Conservation (phyloP, 371 early-diverging fungal species). For the Mucor plumbeus region DNA sequence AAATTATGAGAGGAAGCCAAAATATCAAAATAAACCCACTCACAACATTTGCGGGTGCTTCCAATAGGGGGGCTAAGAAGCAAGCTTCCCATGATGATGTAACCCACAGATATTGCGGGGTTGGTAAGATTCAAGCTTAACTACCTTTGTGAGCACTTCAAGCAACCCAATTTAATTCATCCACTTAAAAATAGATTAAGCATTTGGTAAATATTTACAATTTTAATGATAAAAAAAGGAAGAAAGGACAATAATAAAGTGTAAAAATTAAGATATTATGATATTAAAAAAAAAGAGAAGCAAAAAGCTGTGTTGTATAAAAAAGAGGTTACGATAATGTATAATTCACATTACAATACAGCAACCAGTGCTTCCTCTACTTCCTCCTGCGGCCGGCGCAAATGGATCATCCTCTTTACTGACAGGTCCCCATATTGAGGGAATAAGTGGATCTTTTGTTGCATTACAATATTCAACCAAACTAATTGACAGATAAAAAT, state of each 20-base stretch:
- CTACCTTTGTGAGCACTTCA: background rate
- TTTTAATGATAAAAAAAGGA: background rate
- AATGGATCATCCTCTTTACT: slow-evolving; percentile 85
- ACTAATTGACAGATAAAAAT: slow-evolving; percentile 26
- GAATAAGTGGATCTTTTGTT: slow-evolving; percentile 73
- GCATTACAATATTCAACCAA: slow-evolving; percentile 59
- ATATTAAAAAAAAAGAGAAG: background rate
- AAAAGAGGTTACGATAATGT: slow-evolving; percentile 12
- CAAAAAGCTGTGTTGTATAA: background rate
- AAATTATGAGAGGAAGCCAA: background rate
- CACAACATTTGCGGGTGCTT: background rate
- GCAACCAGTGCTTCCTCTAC: slow-evolving; percentile 18
- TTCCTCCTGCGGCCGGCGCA: slow-evolving; percentile 51
- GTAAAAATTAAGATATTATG: background rate
- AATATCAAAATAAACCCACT: slow-evolving; percentile 4
- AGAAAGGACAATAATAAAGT: background rate
- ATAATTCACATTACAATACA: slow-evolving; percentile 42
- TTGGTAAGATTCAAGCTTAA: background rate
- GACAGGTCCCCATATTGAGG: slow-evolving; percentile 78
- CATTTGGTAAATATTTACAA: background rate
- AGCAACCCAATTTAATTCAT: background rate
- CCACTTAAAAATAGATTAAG: background rate
- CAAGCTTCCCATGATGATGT: slow-evolving; percentile 6
- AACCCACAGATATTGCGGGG: slow-evolving; percentile 6
- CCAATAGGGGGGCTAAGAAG: slow-evolving; percentile 3